A percentile compares a stretch with the other conserved stretches of the same genome.
Conservation (phyloP, 495 filamentous ascomycete species). For the Hamigera avellanea region DNA sequence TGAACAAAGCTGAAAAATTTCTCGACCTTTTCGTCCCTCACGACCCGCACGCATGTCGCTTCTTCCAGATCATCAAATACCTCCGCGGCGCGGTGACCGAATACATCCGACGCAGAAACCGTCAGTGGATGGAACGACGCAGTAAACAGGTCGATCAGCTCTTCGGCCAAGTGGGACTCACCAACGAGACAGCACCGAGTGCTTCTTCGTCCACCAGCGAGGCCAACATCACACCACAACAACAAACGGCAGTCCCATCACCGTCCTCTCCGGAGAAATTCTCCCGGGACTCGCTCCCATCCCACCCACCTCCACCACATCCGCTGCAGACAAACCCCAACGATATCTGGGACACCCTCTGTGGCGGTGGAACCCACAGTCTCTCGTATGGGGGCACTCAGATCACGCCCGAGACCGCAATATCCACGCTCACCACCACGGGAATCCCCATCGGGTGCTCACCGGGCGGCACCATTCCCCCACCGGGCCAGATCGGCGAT, state of each 20-base stretch:
- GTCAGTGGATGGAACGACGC: constrained; percentile 26
- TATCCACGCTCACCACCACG: constrained; percentile 38
- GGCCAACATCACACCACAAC: constrained; percentile 1
- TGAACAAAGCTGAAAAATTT: constrained; percentile 48
- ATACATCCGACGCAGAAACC: constrained; percentile 26
- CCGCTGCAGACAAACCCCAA: constrained; percentile 3
- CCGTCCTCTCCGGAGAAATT: constrained; percentile 18
- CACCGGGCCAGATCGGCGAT: constrained; percentile 1
- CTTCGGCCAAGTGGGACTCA: constrained; percentile 23
- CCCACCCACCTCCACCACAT: constrained; percentile 5
- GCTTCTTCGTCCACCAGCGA: no score
- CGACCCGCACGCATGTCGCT: constrained; percentile 53
- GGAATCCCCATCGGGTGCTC: constrained; percentile 31
- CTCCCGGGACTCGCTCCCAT: constrained; percentile 2
- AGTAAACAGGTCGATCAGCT: constrained; percentile 29
- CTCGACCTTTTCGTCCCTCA: constrained; percentile 48
- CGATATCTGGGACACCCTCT: constrained; percentile 25
- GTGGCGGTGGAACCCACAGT: constrained; percentile 4
- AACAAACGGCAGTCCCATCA: constrained; percentile 9
- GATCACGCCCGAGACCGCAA: constrained; percentile 23
- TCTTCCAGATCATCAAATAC: constrained; percentile 50
- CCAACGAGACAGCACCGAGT: constrained; percentile 3
- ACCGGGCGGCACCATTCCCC: constrained; percentile 21
- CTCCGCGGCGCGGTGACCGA: constrained; percentile 45
- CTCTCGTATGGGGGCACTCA: neutral